Evolutionary conservation across 1,284 basidiomycete species (phyloP).

Genomic region (Sporisorium reilianum): DNA sequence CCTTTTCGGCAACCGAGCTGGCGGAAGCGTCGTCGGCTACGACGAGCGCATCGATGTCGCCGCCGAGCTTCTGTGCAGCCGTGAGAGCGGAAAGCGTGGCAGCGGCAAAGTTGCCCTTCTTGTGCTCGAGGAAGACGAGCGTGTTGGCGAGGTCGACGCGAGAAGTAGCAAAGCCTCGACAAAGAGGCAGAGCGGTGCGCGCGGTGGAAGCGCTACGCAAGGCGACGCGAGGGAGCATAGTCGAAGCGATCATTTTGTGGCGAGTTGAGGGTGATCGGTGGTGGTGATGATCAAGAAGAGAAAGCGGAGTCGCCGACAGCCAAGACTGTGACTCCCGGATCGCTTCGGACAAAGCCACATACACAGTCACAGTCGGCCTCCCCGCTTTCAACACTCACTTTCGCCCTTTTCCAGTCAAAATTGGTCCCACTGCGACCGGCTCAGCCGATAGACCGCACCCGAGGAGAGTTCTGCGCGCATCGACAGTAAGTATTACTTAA

Average conservation of each 20-base stretch:
- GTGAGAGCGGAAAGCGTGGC: slow-evolving; percentile 89
- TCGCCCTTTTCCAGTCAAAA: no score
- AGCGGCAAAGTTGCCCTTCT: slow-evolving; percentile 82
- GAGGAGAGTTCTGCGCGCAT: slow-evolving; percentile 17
- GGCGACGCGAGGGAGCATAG: slow-evolving; percentile 39
- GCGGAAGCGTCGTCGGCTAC: slow-evolving; percentile 81
- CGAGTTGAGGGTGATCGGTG: slow-evolving; percentile 1
- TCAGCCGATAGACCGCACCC: slow-evolving; percentile 33
- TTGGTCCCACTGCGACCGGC: slow-evolving; percentile 36
- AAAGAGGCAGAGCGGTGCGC: slow-evolving; percentile 30
- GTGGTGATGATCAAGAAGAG: slow-evolving; percentile 11
- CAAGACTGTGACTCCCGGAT: slow-evolving; percentile 5
- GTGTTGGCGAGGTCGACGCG: slow-evolving; percentile 70
- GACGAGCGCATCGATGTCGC: slow-evolving; percentile 89
- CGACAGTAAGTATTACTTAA: slow-evolving; percentile 40
- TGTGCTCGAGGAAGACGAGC: slow-evolving; percentile 89
- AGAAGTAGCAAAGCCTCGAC: slow-evolving; percentile 60
- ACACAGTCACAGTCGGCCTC: background rate
- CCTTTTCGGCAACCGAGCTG: slow-evolving; percentile 78
- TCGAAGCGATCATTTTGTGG: slow-evolving; percentile 50
- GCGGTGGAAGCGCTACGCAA: slow-evolving; percentile 16
- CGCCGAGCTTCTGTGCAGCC: slow-evolving; percentile 83
- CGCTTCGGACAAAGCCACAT: slow-evolving; percentile 6
- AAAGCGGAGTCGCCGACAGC: background rate
- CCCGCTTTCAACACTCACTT: slow-evolving; percentile 25